Base-by-base conservation (phyloP, 2,329 filamentous ascomycete genomes). In the Shiraia bambusicola region DNA sequence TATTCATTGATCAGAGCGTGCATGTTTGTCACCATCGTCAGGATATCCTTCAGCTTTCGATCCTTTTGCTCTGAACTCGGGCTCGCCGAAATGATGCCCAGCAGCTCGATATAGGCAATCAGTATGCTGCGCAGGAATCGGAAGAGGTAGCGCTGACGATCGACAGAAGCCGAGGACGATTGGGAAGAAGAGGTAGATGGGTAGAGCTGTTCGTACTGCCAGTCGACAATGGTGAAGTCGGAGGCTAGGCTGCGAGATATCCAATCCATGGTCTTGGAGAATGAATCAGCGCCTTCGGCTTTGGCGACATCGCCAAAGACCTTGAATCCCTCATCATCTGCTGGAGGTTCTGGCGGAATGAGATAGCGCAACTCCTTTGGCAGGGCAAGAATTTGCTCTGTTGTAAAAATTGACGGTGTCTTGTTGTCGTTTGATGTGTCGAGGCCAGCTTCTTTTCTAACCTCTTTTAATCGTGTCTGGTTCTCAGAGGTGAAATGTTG, bases 1-100 rank as follows among this genome's bases (percentile, higher is more conserved):
- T 95, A 97, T 67, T 95, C 85, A 67, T 98, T 98, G 52, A 97
- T 82, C 39, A 95, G 78, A 61, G 94, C 88, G 69, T 96, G 90
- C 61, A 94, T 86, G 67, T 97, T 97, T 67, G 92, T 84, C 50
- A 95, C 85, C 19, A 97, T 73, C 12, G 85, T 90, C 58, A 86
- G 79, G 24, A 98, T 71, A 66, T 97, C 86, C 31, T 82, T 76
- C 32, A 92, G 77, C 65, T 95, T 95, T 29, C 82, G 77, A 26
- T 80, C 75, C 37, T 83, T 87, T 17, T 79, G 75, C 37, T 83
- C 86, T 64, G 85, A 58, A 3, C 49, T 51, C 1, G 88, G 86
- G 32, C 84, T 78, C n/a, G 80, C 70, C 8, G 80, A 78, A 42
- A 94, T 74, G 11, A 87, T 74, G 16, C 89, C 88, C 0, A 86